A percentile compares a stretch with the other conserved stretches of the same genome.
Evolutionary conservation across 176 grass and related monocot genomes (phyloP).

Genomic region (Poa annua): DNA sequence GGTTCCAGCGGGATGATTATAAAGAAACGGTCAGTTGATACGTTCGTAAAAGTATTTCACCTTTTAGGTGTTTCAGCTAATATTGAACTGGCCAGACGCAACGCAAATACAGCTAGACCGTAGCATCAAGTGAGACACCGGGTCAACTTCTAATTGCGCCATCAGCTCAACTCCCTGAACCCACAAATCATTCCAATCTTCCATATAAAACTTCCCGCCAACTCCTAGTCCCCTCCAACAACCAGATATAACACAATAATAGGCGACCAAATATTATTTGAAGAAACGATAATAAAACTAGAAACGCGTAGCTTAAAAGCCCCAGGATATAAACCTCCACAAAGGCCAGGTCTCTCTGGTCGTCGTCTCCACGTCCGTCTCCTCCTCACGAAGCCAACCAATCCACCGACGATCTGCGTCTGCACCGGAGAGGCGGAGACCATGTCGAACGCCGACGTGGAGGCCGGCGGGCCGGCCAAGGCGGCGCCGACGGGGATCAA

Average conservation of each 20-base stretch:
- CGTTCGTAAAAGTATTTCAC: slow-evolving; percentile 3
- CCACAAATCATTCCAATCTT: slow-evolving; percentile 26
- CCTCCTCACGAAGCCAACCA: slow-evolving; percentile 2
- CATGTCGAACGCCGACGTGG: slow-evolving; percentile 65
- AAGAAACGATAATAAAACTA: not conserved
- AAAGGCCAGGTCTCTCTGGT: slow-evolving; percentile 19
- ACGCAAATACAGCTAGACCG: not conserved
- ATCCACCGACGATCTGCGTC: not conserved
- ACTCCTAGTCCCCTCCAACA: slow-evolving; percentile 45
- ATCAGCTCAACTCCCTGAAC: slow-evolving; percentile 31
- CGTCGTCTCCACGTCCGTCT: slow-evolving; percentile 40
- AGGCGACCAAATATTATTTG: not conserved
- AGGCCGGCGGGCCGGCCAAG: slow-evolving; percentile 26
- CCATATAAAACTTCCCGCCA: slow-evolving; percentile 43
- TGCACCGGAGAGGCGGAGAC: not conserved
- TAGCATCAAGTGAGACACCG: slow-evolving; percentile 27
- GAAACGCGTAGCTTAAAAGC: slow-evolving; percentile 14
- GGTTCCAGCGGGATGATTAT: not conserved
- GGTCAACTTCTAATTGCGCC: slow-evolving; percentile 47
- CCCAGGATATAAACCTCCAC: slow-evolving; percentile 34
- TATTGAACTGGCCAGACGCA: no score
- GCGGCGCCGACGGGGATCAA: slow-evolving; percentile 44
- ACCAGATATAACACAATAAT: slow-evolving; percentile 20
- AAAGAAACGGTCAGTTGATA: not conserved
- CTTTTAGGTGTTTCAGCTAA: slow-evolving; percentile 28